phyloP scores from a whole-genome alignment of 352 stramenopile genomes.

The Pythium brassicae region DNA sequence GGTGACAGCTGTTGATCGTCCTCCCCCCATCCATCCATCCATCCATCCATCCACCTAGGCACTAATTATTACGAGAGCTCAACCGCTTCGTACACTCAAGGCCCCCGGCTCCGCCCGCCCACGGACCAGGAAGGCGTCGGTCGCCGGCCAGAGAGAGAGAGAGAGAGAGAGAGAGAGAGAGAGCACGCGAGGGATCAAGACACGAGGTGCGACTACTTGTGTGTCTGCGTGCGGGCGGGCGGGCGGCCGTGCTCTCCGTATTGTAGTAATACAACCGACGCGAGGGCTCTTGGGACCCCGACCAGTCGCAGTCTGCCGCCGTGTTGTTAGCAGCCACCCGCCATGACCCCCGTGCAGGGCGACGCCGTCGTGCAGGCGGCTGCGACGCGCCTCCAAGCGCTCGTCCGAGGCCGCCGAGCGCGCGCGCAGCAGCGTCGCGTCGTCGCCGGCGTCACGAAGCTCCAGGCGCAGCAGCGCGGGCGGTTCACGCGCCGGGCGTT shows the following conservation, averaged over 20 bases:
- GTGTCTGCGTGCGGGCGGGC: background rate
- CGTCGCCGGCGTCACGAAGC: slow-evolving; percentile 42
- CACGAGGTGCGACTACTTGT: too few species aligned
- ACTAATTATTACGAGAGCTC: slow-evolving; percentile 14
- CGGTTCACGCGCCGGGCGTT: slow-evolving; percentile 54
- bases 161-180: too few species aligned
- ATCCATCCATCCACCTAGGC: background rate
- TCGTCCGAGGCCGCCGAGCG: slow-evolving; percentile 32
- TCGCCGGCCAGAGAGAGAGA: too few species aligned
- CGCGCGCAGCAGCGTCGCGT: slow-evolving; percentile 22
- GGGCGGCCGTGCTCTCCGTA: background rate
- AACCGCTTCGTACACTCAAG: background rate
- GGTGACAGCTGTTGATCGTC: too few species aligned
- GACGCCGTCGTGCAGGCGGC: slow-evolving; percentile 16
- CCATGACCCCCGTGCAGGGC: too few species aligned
- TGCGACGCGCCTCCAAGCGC: slow-evolving; percentile 50
- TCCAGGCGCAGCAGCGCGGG: slow-evolving; percentile 58
- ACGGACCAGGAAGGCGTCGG: background rate
- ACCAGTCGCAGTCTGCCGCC: background rate
- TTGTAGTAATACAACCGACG: background rate
- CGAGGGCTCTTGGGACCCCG: background rate
- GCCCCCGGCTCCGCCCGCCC: background rate
- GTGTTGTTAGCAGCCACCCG: background rate
- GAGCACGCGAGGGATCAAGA: too few species aligned
- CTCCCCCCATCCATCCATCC: too few species aligned